A percentile compares a stretch with the other conserved stretches of the same genome.
phyloP scores from a whole-genome alignment of 108 stramenopile genomes.

The Fragilaria crotonensis region DNA sequence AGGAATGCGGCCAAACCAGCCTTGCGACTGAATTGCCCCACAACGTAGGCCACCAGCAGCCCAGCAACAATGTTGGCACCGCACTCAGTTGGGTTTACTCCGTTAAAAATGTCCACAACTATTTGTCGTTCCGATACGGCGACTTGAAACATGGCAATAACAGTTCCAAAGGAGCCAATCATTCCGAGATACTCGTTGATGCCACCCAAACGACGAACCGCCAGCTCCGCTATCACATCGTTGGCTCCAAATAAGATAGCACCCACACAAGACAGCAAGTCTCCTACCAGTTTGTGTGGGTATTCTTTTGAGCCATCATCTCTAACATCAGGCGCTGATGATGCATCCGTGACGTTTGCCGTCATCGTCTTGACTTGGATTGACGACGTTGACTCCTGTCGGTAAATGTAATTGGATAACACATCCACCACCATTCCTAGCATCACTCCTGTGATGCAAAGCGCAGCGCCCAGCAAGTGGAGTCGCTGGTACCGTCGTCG shows the following conservation, averaged over 20 bases:
- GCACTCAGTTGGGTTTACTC: background rate
- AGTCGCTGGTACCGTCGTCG: slow-evolving; percentile 31
- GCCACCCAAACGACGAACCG: slow-evolving; percentile 32
- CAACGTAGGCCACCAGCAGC: background rate
- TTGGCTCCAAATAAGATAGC: slow-evolving; percentile 33
- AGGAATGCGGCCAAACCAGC: slow-evolving; percentile 34
- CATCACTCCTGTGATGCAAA: slow-evolving; percentile 55
- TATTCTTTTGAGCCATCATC: slow-evolving; percentile 13
- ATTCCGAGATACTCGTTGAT: slow-evolving; percentile 59
- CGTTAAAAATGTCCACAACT: slow-evolving; percentile 6
- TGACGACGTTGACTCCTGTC: background rate
- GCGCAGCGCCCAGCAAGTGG: slow-evolving; percentile 23
- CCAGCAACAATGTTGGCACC: background rate
- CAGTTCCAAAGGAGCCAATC: slow-evolving; percentile 54
- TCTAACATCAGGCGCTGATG: slow-evolving; percentile 7
- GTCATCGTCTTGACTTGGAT: slow-evolving; percentile 14
- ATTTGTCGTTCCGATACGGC: slow-evolving; percentile 30
- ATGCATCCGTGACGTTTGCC: too few species aligned
- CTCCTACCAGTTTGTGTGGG: slow-evolving; percentile 4
- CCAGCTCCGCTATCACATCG: slow-evolving; percentile 57
- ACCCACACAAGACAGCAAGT: background rate
- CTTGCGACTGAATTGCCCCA: background rate
- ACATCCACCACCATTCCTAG: slow-evolving; percentile 57
- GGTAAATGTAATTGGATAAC: slow-evolving; percentile 33
- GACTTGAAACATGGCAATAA: slow-evolving; percentile 29